Evolutionary conservation across 2,329 filamentous ascomycete genomes (phyloP).

Genomic region (Arachnopeziza araneosa): DNA sequence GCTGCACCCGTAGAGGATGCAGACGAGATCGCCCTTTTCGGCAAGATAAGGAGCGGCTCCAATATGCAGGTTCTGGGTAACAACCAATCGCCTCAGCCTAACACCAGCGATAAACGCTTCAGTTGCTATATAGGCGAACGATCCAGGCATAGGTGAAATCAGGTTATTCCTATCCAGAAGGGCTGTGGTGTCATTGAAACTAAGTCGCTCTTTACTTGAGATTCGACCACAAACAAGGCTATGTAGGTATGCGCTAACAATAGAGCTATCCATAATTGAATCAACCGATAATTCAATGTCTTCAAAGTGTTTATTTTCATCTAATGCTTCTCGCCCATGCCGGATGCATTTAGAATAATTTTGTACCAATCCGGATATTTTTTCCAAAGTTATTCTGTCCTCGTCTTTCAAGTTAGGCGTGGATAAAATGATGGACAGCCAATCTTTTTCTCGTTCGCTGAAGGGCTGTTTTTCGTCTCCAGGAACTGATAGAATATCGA

Average conservation of each 20-base stretch:
- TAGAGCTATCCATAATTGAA: background rate
- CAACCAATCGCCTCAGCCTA: conserved; percentile 1
- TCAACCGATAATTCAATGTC: background rate
- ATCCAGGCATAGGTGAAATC: too few species aligned
- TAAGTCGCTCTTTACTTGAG: background rate
- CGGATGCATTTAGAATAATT: background rate
- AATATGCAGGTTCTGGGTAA: conserved; percentile 1
- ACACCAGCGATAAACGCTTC: too few species aligned
- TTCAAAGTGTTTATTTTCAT: background rate
- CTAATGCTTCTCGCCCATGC: background rate
- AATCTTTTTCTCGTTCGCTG: background rate
- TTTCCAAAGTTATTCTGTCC: background rate
- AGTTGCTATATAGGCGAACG: too few species aligned
- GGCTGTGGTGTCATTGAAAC: background rate
- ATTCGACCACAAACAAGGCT: background rate
- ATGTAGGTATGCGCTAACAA: background rate
- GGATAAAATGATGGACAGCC: background rate
- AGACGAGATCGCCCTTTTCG: conserved; percentile 12
- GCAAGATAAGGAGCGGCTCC: conserved; percentile 9
- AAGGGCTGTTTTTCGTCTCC: background rate
- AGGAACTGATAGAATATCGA: background rate
- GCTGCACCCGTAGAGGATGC: conserved; percentile 16
- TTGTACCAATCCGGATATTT: background rate
- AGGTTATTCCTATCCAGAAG: background rate
- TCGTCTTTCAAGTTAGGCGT: background rate